phyloP scores from a whole-genome alignment of 2,329 filamentous ascomycete genomes.

The Penicillium sp. region DNA sequence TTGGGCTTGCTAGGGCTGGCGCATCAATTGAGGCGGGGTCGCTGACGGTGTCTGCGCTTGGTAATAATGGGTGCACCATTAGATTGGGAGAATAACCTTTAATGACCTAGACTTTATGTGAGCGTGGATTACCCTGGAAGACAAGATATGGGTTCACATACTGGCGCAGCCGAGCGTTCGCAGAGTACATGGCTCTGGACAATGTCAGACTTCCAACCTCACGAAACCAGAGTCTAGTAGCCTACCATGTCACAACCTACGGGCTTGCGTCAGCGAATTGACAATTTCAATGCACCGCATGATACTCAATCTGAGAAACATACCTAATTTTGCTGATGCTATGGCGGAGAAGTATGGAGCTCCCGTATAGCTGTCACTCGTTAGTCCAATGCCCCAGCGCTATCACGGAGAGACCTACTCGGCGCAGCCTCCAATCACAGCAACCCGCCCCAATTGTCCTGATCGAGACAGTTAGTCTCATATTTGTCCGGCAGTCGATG shows the following conservation, averaged over 20 bases:
- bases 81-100: constrained; percentile 97
- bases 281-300: not conserved
- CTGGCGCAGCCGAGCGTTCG: constrained; percentile 74
- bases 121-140: not conserved
- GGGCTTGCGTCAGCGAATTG: constrained; percentile 12
- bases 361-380: constrained; percentile 68
- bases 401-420: constrained; percentile 51
- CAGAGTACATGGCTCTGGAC: constrained; percentile 79
- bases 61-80: constrained; percentile 97
- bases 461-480: constrained; percentile 5
- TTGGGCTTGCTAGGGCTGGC: constrained; percentile 63
- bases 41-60: constrained; percentile 60
- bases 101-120: constrained; percentile 62
- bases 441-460: constrained; percentile 90
- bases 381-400: constrained; percentile 6
- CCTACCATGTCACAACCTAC: constrained; percentile 73
- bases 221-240: not conserved
- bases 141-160: constrained; percentile 23
- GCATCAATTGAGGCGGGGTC: constrained; percentile 50
- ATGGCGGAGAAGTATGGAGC: constrained; percentile 98
- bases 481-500: too few relatives aligned
- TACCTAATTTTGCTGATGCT: constrained; percentile 83
- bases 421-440: constrained; percentile 89
- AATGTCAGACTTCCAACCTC: constrained; percentile 15
- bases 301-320: too few relatives aligned